phyloP scores from a whole-genome alignment of 2,329 filamentous ascomycete genomes.

The Akanthomyces uredinophilus region DNA sequence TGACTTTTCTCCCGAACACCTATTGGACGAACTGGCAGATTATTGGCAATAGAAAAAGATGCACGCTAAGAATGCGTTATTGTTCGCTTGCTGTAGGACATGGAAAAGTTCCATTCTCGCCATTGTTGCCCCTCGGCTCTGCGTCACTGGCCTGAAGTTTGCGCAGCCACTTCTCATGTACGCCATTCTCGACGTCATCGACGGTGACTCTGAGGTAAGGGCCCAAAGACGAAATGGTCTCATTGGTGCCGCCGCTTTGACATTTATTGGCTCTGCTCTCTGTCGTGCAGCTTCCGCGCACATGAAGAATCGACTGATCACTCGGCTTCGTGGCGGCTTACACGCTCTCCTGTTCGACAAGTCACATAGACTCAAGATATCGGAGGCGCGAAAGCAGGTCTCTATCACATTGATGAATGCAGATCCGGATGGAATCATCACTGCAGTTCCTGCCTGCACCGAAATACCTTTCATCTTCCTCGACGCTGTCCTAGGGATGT shows the following conservation, averaged over 20 bases:
- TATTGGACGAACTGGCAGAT: not conserved
- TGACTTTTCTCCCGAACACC: not conserved
- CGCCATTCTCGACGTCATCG: slow-evolving; percentile 13
- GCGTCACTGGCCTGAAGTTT: not conserved
- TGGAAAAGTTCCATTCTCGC: slow-evolving; percentile 16
- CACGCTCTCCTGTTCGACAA: not conserved
- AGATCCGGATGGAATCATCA: not conserved
- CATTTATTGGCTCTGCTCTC: not conserved
- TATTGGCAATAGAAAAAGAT: not conserved
- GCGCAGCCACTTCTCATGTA: not conserved
- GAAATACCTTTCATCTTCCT: not conserved
- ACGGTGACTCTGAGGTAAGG: slow-evolving; percentile 14
- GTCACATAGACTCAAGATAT: not conserved
- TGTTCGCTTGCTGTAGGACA: slow-evolving; percentile 19
- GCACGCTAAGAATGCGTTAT: not conserved
- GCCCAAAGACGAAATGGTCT: not conserved
- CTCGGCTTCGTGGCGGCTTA: not conserved
- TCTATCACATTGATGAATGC: not conserved
- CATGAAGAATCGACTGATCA: not conserved
- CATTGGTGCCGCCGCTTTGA: not conserved
- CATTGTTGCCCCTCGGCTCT: not conserved
- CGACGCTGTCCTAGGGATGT: not conserved
- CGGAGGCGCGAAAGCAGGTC: not conserved
- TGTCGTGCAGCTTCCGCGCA: not conserved
- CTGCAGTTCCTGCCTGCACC: not conserved